These are phyloP conservation scores for Cyberlindnera lachancei DNA, from an alignment of 805 yeast genomes.

Conservation along the genomic window DNA sequence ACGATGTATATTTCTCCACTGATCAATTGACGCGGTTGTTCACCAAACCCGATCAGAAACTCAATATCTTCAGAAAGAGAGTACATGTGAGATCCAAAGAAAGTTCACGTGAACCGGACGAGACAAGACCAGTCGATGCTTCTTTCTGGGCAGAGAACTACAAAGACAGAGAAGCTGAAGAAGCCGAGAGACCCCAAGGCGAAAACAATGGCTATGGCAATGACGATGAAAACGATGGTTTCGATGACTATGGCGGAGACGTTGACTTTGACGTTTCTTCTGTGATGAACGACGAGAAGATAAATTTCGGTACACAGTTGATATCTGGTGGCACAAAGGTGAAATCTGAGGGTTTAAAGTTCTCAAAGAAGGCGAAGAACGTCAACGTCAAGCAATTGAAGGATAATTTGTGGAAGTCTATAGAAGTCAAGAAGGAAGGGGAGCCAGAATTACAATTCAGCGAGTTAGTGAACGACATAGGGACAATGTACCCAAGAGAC, in stretches of 20 bases:
- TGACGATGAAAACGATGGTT: slow-evolving; percentile 22
- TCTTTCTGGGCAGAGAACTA: slow-evolving; percentile 68
- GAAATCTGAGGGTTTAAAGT: slow-evolving; percentile 42
- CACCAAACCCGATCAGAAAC: slow-evolving; percentile 51
- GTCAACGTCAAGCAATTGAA: slow-evolving; percentile 71
- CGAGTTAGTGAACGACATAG: slow-evolving; percentile 41
- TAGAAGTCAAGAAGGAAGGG: slow-evolving; percentile 21
- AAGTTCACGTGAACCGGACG: slow-evolving; percentile 5
- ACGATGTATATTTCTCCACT: slow-evolving; percentile 67
- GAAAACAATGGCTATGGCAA: slow-evolving; percentile 7
- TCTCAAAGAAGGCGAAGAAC: slow-evolving; percentile 66
- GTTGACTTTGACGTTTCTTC: slow-evolving; percentile 1
- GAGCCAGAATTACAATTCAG: slow-evolving; percentile 27
- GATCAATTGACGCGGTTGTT: slow-evolving; percentile 59
- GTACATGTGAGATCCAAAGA: slow-evolving; percentile 1
- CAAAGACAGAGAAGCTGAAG: slow-evolving; percentile 30
- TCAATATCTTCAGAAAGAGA: slow-evolving; percentile 26
- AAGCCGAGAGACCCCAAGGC: slow-evolving; percentile 20
- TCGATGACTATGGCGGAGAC: slow-evolving; percentile 21
- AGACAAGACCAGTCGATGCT: slow-evolving; percentile 47
- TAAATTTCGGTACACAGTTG: slow-evolving; percentile 21
- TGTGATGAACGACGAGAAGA: slow-evolving; percentile 7
- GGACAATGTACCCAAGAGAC: slow-evolving; percentile 45
- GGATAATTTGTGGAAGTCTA: slow-evolving; percentile 65
- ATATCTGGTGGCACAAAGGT: slow-evolving; percentile 22